These are phyloP conservation scores for Aegilops umbellulata DNA, from an alignment of 176 grass and related monocot species.

Conservation along the genomic window DNA sequence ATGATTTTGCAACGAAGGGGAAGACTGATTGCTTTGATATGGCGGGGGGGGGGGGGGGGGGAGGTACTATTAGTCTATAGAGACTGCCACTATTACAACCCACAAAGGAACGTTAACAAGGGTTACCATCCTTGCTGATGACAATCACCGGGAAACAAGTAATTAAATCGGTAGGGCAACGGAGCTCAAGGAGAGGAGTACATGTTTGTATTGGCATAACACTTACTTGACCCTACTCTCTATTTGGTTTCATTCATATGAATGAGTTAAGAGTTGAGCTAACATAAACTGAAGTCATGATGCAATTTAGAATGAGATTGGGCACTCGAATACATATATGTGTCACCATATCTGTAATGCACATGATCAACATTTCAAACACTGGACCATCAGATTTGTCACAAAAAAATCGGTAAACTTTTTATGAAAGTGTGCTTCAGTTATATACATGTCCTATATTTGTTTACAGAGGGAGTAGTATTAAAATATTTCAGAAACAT, in stretches of 20 bases:
- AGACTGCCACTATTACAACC: neutral
- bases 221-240: neutral
- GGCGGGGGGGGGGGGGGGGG: accelerated
- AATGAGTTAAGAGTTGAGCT: neutral
- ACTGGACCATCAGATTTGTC: neutral
- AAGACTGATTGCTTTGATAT: neutral
- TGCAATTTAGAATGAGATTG: neutral
- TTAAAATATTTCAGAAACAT: neutral
- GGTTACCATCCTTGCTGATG: neutral
- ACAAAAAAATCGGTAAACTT: neutral
- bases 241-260: neutral
- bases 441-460: too few relatives aligned
- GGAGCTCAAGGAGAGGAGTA: neutral
- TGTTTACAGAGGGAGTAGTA: too few relatives aligned
- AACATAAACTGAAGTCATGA: neutral
- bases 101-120: too few relatives aligned
- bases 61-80: neutral
- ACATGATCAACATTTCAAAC: neutral
- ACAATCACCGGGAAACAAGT: neutral
- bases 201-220: neutral
- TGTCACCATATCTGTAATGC: neutral
- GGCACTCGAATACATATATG: neutral
- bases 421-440: neutral
- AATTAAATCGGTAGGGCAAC: neutral
- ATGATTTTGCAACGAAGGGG: neutral